Evolutionary conservation across 169 alveolate genomes (phyloP).

Genomic region (Cystoisospora suis): DNA sequence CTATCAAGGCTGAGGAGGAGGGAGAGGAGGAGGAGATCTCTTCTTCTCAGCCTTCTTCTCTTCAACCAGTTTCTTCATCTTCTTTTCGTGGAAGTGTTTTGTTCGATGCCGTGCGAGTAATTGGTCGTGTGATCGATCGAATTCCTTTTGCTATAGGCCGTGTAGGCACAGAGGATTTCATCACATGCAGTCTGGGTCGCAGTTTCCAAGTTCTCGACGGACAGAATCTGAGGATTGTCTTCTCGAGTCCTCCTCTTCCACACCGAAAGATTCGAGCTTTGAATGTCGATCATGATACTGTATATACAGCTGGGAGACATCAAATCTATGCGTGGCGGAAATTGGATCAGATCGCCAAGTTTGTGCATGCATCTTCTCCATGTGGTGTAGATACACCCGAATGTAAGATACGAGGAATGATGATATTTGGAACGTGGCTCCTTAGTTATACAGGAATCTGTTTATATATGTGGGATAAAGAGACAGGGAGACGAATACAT

Average conservation of each 20-base stretch:
- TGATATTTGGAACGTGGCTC: not conserved
- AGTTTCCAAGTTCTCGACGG: constrained; percentile 22
- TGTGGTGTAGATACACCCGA: not conserved
- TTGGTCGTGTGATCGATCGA: constrained; percentile 15
- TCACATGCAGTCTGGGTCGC: constrained; percentile 13
- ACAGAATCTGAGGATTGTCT: not conserved
- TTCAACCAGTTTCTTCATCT: not conserved
- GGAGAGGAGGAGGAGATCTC: not conserved
- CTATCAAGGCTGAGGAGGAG: not conserved
- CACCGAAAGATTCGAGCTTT: not conserved
- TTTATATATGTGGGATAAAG: not conserved
- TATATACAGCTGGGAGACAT: constrained; percentile 17
- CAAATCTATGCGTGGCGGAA: not conserved
- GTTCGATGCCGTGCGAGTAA: constrained; percentile 4
- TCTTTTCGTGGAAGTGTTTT: not conserved
- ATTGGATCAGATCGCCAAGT: not conserved
- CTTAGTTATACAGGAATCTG: not conserved
- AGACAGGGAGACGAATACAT: constrained; percentile 5
- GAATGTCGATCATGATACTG: not conserved
- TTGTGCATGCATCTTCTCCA: not conserved
- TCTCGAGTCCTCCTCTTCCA: constrained; percentile 7
- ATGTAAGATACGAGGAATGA: constrained; percentile 6
- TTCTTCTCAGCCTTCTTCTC: not conserved
- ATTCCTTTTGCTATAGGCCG: not conserved
- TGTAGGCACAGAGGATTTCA: not conserved